Conservation (phyloP, 768 basidiomycete genomes). For the Tricholoma flavovirens region DNA sequence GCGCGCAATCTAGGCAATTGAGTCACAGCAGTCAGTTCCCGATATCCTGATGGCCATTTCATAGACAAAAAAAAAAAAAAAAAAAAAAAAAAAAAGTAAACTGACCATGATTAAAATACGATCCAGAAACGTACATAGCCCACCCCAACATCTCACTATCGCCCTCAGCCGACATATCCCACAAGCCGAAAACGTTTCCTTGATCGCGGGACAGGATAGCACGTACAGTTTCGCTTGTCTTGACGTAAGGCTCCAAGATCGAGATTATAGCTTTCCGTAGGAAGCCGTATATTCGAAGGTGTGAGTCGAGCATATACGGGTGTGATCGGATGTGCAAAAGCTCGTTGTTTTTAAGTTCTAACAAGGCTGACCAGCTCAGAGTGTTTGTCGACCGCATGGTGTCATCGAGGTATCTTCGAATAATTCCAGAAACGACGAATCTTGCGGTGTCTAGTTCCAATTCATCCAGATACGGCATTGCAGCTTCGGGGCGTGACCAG, state of each 20-base stretch:
- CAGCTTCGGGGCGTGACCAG: slow-evolving; percentile 16
- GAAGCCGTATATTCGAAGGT: slow-evolving; percentile 51
- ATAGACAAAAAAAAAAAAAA: no score
- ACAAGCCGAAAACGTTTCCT: slow-evolving; percentile 67
- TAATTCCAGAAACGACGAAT: slow-evolving; percentile 46
- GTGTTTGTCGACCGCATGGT: slow-evolving; percentile 6
- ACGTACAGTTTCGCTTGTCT: slow-evolving; percentile 41
- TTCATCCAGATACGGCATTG: slow-evolving; percentile 34
- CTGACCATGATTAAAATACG: slow-evolving; percentile 67
- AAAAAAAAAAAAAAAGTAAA: no score
- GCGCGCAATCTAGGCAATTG: slow-evolving; percentile 41
- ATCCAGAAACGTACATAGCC: slow-evolving; percentile 54
- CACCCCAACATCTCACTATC: slow-evolving; percentile 62
- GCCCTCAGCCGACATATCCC: slow-evolving; percentile 44
- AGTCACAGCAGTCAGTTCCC: not conserved
- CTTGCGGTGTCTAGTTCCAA: slow-evolving; percentile 55
- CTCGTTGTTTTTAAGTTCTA: slow-evolving; percentile 56
- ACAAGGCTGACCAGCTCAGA: slow-evolving; percentile 41
- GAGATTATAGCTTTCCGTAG: slow-evolving; percentile 32
- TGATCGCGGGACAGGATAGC: slow-evolving; percentile 52
- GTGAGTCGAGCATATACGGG: slow-evolving; percentile 46
- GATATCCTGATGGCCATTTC: not conserved
- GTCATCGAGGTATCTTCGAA: slow-evolving; percentile 38
- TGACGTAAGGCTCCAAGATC: slow-evolving; percentile 27
- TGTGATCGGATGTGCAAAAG: slow-evolving; percentile 37